These are phyloP conservation scores for Cladosporium sp. DNA, from an alignment of 2,329 filamentous ascomycete genomes.

Conservation along the genomic window DNA sequence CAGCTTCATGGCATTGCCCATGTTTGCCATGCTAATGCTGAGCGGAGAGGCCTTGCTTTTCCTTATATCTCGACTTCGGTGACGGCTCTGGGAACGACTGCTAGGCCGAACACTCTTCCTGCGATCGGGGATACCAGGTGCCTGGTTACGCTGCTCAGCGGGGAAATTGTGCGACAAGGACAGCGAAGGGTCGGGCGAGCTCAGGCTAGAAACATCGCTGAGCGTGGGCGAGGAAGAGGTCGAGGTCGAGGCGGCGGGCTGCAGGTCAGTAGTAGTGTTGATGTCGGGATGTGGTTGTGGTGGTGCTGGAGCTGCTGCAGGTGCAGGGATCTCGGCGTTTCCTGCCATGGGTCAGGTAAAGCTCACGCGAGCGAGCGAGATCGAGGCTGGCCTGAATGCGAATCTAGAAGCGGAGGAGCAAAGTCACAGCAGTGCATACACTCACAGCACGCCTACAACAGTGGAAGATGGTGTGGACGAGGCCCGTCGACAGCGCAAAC, in stretches of 20 bases:
- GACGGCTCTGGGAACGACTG: constrained; percentile 16
- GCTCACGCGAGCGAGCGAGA: constrained; percentile 18
- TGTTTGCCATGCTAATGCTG: constrained; percentile 26
- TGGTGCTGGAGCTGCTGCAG: not conserved
- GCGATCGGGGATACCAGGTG: constrained; percentile 33
- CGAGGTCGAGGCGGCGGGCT: not conserved
- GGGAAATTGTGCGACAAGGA: not conserved
- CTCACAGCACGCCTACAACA: not conserved
- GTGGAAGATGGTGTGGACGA: not conserved
- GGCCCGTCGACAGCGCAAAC: not conserved
- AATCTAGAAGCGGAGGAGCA: constrained; percentile 2
- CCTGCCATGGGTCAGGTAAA: constrained; percentile 13
- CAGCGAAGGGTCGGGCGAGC: constrained; percentile 10
- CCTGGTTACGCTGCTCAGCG: constrained; percentile 26
- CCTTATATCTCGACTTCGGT: constrained; percentile 1
- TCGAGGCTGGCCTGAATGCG: not conserved
- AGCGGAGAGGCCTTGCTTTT: constrained; percentile 22
- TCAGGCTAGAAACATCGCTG: constrained; percentile 11
- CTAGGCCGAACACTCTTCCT: constrained; percentile 26
- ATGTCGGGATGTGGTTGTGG: not conserved
- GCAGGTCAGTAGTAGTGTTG: not conserved
- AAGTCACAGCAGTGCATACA: not conserved
- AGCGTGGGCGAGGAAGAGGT: constrained; percentile 1
- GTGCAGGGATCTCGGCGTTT: constrained; percentile 5
- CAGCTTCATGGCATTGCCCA: constrained; percentile 30